Base-by-base conservation (phyloP, 331 rosid species). In the Quercus phellos region DNA sequence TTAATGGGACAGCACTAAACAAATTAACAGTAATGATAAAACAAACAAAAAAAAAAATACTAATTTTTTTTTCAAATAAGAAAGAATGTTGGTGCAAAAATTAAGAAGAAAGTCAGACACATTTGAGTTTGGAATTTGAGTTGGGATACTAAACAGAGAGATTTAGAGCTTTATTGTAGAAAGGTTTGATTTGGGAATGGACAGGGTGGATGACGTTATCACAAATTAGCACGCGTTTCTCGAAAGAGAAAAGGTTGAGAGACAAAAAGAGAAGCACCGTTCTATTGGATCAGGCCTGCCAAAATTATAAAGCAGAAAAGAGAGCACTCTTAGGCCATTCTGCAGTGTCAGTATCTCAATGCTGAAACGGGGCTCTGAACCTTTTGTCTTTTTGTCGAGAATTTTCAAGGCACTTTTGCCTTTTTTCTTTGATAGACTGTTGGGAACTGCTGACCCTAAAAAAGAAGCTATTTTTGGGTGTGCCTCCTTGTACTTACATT, bases 331-430 rank as follows among this genome's bases (percentile, higher is more conserved):
- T 68, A 6, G 61, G 56, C 34, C 6, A 72, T 35, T 50, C 76
- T 69, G 38, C 81, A 86, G 84, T 27, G 75, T 67, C 11, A 70
- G 79, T 68, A 79, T 79, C 80, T 79, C 72, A 51, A 79, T 75
- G 75, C 71, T 54, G 87, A 84, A 87, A 78, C 83, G 80, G 82
- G 85, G 53, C 79, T 86, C 93, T 89, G 97, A 87, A 84, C 83
- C 26, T 3, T 2, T 74, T 94, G 98, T 94, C 96, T 79, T 70
- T 83, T 92, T 91, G 99, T 92, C 99, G 72, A 87, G 82, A 84
- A 87, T 88, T 91, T 93, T 46, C 79, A 61, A 67, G 83, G 89
- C 94, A 93, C 66, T 26, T 84, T 90, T 85, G 89, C 81, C 70
- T 70, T 26, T 64, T 82, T 81, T 55, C 51, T 64, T 66, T 63